Percentiles rank a stretch among this genome's conserved stretches.
Conservation (phyloP, 148 eudicot species). For the Vaccinium vitisidaea region DNA sequence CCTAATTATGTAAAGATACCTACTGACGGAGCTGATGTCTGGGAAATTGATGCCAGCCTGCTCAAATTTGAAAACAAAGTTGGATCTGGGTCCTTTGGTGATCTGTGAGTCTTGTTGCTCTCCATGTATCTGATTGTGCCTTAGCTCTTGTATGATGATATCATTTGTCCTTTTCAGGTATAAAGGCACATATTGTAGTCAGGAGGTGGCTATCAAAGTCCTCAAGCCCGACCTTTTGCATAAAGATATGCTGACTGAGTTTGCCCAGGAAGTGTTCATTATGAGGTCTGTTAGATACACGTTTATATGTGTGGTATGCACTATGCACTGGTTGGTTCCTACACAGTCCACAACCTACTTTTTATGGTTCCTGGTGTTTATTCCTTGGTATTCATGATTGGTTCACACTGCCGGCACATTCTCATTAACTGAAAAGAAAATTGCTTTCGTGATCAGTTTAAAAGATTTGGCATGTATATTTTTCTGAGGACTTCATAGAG, state of each 20-base stretch:
- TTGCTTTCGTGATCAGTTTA: neutral
- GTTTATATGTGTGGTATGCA: neutral
- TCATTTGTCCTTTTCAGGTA: constrained; percentile 44
- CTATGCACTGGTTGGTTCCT: neutral
- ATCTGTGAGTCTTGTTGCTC: constrained; percentile 44
- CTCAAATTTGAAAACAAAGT: constrained; percentile 39
- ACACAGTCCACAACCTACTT: neutral
- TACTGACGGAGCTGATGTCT: constrained; percentile 26
- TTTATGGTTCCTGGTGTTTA: neutral
- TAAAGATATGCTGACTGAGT: constrained; percentile 61
- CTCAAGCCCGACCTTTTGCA: constrained; percentile 54
- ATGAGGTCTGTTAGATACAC: constrained; percentile 51
- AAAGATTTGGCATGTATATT: neutral
- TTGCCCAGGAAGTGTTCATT: constrained; percentile 78
- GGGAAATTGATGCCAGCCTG: constrained; percentile 48
- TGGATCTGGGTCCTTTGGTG: constrained; percentile 62
- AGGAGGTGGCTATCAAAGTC: constrained; percentile 79
- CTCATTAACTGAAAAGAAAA: neutral
- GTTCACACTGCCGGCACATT: neutral
- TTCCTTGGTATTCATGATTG: neutral
- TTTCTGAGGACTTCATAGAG: neutral
- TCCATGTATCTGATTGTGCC: constrained; percentile 1
- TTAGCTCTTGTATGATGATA: neutral
- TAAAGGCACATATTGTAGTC: constrained; percentile 64
- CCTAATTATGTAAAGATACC: constrained; percentile 31